These are phyloP conservation scores for Peziza echinospora DNA, from an alignment of 495 filamentous ascomycete genomes.

Conservation along the genomic window DNA sequence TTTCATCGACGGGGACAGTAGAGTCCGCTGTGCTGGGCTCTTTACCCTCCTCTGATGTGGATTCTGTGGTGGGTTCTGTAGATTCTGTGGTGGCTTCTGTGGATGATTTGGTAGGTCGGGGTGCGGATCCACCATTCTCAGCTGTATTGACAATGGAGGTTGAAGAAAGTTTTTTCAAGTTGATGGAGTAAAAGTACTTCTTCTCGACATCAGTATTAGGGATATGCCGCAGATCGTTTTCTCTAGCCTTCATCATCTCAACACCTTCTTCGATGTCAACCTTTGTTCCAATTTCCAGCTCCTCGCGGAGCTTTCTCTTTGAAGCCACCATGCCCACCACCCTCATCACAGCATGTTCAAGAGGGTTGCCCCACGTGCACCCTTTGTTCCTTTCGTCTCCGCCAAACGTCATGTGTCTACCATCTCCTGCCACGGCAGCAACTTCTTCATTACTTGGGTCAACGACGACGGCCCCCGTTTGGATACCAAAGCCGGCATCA, in stretches of 20 bases:
- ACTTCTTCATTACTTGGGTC: slow-evolving; percentile 28
- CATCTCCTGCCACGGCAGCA: slow-evolving; percentile 15
- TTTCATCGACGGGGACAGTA: background rate
- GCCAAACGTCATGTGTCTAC: slow-evolving; percentile 7
- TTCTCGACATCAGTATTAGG: slow-evolving; percentile 2
- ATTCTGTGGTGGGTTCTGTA: slow-evolving; percentile 1
- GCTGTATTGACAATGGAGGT: background rate
- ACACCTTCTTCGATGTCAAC: background rate
- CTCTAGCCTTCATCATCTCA: background rate
- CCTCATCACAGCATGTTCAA: slow-evolving; percentile 53
- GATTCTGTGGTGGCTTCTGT: slow-evolving; percentile 7
- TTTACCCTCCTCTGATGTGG: background rate
- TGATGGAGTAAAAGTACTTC: background rate
- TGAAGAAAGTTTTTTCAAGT: background rate
- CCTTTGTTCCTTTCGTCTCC: slow-evolving; percentile 2
- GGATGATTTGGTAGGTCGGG: no score
- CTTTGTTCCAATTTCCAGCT: background rate
- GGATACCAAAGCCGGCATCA: slow-evolving; percentile 37
- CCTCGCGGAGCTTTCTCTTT: slow-evolving; percentile 21
- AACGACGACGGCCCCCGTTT: slow-evolving; percentile 64
- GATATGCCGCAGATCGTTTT: background rate
- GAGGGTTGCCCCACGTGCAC: slow-evolving; percentile 12
- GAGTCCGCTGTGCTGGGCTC: no score
- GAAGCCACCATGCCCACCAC: slow-evolving; percentile 73
- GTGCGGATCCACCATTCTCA: no score